Conservation (phyloP, 306 rosid genomes). For the Psophocarpus tetragonolobus region DNA sequence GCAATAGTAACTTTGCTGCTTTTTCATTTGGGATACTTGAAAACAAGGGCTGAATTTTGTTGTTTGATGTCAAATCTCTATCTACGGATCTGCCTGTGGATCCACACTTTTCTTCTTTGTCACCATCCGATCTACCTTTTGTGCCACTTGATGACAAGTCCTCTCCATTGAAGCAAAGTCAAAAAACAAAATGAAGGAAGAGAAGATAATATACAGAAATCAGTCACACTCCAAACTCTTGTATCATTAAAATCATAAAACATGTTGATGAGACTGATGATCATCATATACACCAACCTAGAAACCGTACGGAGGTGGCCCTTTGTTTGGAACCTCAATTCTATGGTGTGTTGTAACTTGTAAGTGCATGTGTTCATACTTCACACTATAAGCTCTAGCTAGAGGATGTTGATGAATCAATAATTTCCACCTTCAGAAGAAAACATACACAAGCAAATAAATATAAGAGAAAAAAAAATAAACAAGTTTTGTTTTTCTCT, state of each 20-base stretch:
- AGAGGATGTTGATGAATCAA: slow-evolving; percentile 22
- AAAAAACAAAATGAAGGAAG: slow-evolving; percentile 55
- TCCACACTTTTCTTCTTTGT: slow-evolving; percentile 58
- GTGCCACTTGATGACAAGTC: slow-evolving; percentile 65
- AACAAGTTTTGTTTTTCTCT: background rate
- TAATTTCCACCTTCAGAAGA: background rate
- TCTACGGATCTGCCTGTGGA: slow-evolving; percentile 62
- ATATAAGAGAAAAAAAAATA: background rate
- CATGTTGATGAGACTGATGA: slow-evolving; percentile 48
- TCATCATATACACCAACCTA: slow-evolving; percentile 46
- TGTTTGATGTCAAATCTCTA: slow-evolving; percentile 58
- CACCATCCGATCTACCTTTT: slow-evolving; percentile 58
- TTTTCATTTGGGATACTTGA: background rate
- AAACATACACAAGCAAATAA: slow-evolving; percentile 15
- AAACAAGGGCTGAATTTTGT: slow-evolving; percentile 18
- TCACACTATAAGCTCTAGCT: background rate
- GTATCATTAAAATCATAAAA: slow-evolving; percentile 38
- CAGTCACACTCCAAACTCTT: slow-evolving; percentile 29
- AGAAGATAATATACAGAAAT: slow-evolving; percentile 35
- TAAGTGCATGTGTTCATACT: background rate
- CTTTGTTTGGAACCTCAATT: background rate
- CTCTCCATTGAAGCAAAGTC: slow-evolving; percentile 48
- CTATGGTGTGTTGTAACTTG: no score
- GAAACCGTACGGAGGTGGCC: slow-evolving; percentile 33
- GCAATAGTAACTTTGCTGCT: background rate